Evolutionary conservation across 306 rosid genomes (phyloP).

Genomic region (Mimosa pudica): DNA sequence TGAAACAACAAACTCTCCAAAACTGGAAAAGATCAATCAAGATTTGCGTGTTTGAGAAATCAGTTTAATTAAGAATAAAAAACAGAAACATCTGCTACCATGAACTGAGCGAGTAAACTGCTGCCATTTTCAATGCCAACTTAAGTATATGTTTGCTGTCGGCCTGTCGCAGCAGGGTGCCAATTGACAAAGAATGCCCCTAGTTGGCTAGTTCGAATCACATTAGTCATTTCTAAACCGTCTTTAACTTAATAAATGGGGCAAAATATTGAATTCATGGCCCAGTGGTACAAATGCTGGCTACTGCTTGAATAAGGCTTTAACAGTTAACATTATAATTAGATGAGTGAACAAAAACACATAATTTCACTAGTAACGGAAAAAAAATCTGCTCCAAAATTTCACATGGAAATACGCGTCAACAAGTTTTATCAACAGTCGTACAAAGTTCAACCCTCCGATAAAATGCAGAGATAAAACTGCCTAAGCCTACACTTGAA

Average conservation of each 20-base stretch:
- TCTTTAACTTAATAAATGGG: background rate
- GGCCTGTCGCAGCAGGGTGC: background rate
- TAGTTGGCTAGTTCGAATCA: background rate
- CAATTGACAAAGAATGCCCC: background rate
- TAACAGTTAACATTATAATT: background rate
- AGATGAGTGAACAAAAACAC: background rate
- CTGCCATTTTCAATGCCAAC: background rate
- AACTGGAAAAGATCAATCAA: background rate
- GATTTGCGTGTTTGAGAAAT: background rate
- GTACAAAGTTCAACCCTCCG: slow-evolving; percentile 32
- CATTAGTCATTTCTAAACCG: background rate
- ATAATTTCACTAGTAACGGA: background rate
- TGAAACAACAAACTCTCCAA: background rate
- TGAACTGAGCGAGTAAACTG: background rate
- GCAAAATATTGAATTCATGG: background rate
- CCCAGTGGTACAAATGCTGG: background rate
- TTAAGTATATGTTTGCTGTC: background rate
- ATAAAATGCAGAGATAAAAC: background rate
- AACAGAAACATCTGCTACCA: background rate
- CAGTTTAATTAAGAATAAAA: background rate
- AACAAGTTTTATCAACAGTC: slow-evolving; percentile 26
- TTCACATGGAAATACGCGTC: slow-evolving; percentile 27
- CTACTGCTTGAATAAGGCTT: too few relatives aligned
- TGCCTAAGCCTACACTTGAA: slow-evolving; percentile 12
- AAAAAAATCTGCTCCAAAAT: slow-evolving; percentile 22